Evolutionary conservation across 805 yeast genomes (phyloP).

Genomic region (Yamadazyma insecticola): DNA sequence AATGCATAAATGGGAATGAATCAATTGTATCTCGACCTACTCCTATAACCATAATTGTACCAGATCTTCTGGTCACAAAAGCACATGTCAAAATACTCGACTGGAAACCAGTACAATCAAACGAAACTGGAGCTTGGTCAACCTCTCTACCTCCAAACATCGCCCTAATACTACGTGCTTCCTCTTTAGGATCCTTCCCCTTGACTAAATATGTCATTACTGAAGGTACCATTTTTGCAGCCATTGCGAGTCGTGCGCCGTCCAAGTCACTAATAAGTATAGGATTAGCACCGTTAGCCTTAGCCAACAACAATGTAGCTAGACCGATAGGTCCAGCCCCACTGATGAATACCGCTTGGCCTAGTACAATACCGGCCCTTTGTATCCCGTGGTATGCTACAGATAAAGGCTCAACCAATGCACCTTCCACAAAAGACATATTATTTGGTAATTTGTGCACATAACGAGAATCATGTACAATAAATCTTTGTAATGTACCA

Average conservation of each 20-base stretch:
- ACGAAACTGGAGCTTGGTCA: constrained; percentile 14
- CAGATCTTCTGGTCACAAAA: constrained; percentile 7
- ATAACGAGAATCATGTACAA: constrained; percentile 72
- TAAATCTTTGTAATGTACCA: constrained; percentile 72
- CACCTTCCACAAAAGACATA: constrained; percentile 79
- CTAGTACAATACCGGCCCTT: constrained; percentile 55
- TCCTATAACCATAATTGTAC: constrained; percentile 4
- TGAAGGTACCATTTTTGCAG: constrained; percentile 5
- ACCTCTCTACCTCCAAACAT: neutral
- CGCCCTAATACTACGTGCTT: too few relatives aligned
- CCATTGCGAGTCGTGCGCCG: constrained; percentile 11
- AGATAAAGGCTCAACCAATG: constrained; percentile 77
- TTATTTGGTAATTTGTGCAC: constrained; percentile 73
- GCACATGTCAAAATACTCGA: constrained; percentile 6
- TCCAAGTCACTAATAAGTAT: constrained; percentile 13
- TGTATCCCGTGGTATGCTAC: constrained; percentile 81
- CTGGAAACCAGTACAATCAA: constrained; percentile 12
- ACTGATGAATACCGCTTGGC: constrained; percentile 64
- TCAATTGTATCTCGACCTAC: neutral
- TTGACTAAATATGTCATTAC: too few relatives aligned
- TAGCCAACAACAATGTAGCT: too few relatives aligned
- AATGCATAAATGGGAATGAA: neutral
- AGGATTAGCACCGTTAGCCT: constrained; percentile 12
- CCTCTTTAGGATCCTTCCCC: too few relatives aligned
- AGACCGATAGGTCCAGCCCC: constrained; percentile 96